Conservation (phyloP, 306 rosid species). For the Prunus campanulata region DNA sequence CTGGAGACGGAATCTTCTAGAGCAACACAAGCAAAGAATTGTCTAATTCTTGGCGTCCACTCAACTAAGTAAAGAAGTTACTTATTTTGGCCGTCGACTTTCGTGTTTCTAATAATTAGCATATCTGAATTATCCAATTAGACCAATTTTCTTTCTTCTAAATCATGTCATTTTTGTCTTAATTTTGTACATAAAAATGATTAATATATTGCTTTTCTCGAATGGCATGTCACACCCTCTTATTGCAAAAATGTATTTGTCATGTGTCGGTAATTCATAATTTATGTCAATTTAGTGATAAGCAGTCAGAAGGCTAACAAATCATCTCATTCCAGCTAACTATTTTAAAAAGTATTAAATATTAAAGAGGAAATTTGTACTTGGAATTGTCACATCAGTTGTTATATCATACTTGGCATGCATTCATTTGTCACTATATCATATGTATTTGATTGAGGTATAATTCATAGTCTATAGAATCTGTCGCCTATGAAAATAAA, state of each 20-base stretch:
- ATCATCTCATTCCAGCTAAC: neutral
- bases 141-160: neutral
- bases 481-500: no score
- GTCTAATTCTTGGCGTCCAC: neutral
- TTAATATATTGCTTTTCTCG: neutral
- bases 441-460: neutral
- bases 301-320: neutral
- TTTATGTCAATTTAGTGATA: neutral
- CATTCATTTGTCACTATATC: neutral
- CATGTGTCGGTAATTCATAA: neutral
- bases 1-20: constrained; percentile 11
- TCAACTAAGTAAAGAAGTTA: neutral
- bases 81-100: neutral
- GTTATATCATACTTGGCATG: neutral
- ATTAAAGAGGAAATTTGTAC: neutral
- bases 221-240: neutral
- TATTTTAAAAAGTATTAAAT: neutral
- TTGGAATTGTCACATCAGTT: neutral
- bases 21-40: constrained; percentile 15
- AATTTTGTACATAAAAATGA: neutral
- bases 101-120: neutral
- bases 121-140: neutral
- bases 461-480: neutral
- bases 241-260: neutral
- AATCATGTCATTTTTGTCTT: neutral